Percentiles rank a stretch among this genome's conserved stretches.
phyloP scores from a whole-genome alignment of 2,329 filamentous ascomycete species.

The Plenodomus lindquistii region DNA sequence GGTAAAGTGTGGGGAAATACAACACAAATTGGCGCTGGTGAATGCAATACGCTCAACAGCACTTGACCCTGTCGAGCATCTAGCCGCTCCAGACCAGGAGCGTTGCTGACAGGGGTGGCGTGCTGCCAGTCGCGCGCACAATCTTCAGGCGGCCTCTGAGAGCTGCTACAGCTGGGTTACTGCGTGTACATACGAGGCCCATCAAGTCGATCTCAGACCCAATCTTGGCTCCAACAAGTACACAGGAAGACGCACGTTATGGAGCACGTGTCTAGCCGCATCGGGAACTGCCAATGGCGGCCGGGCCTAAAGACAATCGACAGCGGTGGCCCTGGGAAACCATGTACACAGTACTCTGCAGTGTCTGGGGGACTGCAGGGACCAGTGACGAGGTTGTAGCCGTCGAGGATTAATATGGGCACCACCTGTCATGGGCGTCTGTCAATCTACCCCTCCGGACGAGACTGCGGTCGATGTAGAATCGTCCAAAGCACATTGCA shows the following conservation, averaged over 20 bases:
- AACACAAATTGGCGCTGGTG: no score
- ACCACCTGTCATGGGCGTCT: conserved; percentile 16
- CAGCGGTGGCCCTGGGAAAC: conserved; percentile 7
- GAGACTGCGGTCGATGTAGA: conserved; percentile 14
- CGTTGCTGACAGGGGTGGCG: conserved; percentile 16
- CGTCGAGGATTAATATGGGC: conserved; percentile 21
- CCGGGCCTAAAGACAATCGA: no score
- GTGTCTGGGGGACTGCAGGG: conserved; percentile 19
- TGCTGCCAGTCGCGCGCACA: conserved; percentile 24
- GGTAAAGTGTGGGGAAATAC: conserved; percentile 27
- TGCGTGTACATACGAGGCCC: conserved; percentile 13
- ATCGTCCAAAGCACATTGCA: conserved; percentile 9
- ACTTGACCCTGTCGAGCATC: background rate
- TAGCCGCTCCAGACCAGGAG: background rate
- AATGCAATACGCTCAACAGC: background rate
- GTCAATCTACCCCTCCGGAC: conserved; percentile 21
- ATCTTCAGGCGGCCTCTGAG: conserved; percentile 28
- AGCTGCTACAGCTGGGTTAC: no score
- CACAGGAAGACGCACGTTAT: no score
- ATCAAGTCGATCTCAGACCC: background rate
- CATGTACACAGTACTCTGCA: conserved; percentile 4
- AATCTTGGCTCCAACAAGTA: no score
- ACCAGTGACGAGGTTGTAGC: conserved; percentile 12
- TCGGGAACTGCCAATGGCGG: no score
- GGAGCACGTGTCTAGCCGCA: no score